These are phyloP conservation scores for Saururus chinensis DNA, from an alignment of 164 flowering plant species.

Conservation along the genomic window DNA sequence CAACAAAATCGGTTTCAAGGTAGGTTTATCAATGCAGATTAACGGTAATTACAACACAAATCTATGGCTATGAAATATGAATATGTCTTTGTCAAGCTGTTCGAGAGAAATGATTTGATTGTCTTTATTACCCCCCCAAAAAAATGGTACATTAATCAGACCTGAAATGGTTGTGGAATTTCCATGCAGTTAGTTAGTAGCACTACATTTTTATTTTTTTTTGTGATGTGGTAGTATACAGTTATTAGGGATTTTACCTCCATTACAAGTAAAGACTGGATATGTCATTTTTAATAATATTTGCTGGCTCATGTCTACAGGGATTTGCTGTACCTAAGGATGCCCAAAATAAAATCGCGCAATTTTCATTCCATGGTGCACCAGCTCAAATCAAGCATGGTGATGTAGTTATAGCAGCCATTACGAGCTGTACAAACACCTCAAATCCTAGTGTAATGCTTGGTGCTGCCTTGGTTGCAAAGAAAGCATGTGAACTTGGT, in stretches of 20 bases:
- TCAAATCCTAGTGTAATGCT: conserved; percentile 98
- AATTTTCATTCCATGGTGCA: conserved; percentile 72
- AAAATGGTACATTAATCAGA: too few relatives aligned
- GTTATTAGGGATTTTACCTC: too few relatives aligned
- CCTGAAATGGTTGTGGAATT: too few relatives aligned
- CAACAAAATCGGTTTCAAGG: conserved; percentile 91
- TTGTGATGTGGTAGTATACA: too few relatives aligned
- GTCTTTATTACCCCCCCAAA: too few relatives aligned
- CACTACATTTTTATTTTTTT: too few relatives aligned
- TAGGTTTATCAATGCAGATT: conserved; percentile 8
- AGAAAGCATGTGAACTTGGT: conserved; percentile 82
- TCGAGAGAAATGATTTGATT: not conserved
- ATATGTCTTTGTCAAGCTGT: not conserved
- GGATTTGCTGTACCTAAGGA: conserved; percentile 91
- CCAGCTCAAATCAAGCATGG: conserved; percentile 86
- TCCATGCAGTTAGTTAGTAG: too few relatives aligned
- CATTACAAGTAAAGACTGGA: too few relatives aligned
- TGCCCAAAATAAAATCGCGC: conserved; percentile 60
- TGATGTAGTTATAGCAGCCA: conserved; percentile 92
- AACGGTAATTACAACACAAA: too few relatives aligned
- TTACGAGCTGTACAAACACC: conserved; percentile 94
- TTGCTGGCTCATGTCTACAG: conserved; percentile 21
- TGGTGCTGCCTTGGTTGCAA: conserved; percentile 90
- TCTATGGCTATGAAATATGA: not conserved
- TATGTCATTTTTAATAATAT: not conserved